A percentile compares a stretch with the other conserved stretches of the same genome.
Evolutionary conservation across 2,329 filamentous ascomycete species (phyloP).

Genomic region (Coniella lustricola): DNA sequence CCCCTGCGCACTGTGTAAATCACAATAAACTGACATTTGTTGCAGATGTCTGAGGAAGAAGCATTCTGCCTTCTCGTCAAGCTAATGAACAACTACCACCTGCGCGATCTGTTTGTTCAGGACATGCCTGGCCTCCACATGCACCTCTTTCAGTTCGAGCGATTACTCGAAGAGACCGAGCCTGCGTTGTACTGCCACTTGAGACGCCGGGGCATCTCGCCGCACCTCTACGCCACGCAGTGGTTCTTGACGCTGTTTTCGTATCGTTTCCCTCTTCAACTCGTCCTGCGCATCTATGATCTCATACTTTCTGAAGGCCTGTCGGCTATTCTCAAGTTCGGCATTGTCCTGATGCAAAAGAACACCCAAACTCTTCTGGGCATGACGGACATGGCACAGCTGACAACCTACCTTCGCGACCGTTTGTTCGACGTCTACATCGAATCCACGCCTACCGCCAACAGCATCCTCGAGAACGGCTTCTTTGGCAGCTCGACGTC

Average conservation of each 20-base stretch:
- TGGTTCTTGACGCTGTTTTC: conserved; percentile 99
- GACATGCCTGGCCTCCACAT: conserved; percentile 96
- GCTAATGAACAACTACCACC: conserved; percentile 92
- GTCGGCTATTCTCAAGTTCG: conserved; percentile 89
- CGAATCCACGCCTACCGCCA: conserved; percentile 85
- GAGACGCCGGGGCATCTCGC: conserved; percentile 76
- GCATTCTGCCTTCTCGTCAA: conserved; percentile 89
- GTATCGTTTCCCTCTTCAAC: conserved; percentile 91
- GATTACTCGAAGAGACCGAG: conserved; percentile 86
- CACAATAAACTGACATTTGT: background rate
- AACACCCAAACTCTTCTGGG: conserved; percentile 70
- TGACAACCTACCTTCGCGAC: conserved; percentile 89
- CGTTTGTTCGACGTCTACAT: conserved; percentile 95
- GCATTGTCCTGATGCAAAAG: conserved; percentile 92
- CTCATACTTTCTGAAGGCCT: conserved; percentile 89
- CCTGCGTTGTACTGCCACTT: conserved; percentile 93
- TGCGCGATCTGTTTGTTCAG: conserved; percentile 86
- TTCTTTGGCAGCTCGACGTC: conserved; percentile 92
- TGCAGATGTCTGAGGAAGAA: conserved; percentile 89
- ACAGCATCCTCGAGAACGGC: conserved; percentile 86
- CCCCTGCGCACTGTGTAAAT: background rate
- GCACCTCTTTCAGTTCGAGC: conserved; percentile 90
- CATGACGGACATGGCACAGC: conserved; percentile 84
- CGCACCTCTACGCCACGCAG: conserved; percentile 93
- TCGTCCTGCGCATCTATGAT: conserved; percentile 95